Evolutionary conservation across 2,329 filamentous ascomycete species (phyloP).

Genomic region (Gremmenia infestans): DNA sequence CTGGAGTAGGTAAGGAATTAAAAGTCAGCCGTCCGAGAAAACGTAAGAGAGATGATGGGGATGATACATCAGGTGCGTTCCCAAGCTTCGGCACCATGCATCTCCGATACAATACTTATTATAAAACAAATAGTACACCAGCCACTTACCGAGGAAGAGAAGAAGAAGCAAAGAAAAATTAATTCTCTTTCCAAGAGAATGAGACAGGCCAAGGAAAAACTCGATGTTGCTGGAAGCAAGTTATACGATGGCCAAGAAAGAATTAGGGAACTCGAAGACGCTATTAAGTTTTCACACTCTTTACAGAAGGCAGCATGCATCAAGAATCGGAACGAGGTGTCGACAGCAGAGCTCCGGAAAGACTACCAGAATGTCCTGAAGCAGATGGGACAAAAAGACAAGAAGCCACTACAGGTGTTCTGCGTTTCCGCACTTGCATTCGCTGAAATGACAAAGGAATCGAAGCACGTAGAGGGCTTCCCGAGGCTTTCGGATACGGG

Average conservation of each 20-base stretch:
- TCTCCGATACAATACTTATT: not conserved
- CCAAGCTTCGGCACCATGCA: not conserved
- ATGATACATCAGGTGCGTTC: not conserved
- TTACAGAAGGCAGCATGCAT: slow-evolving; percentile 7
- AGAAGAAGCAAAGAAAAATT: not conserved
- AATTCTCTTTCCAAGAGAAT: not conserved
- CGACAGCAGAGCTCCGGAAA: not conserved
- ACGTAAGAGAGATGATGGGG: not conserved
- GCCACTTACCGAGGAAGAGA: not conserved
- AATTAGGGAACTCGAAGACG: not conserved
- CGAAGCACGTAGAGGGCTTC: slow-evolving; percentile 7
- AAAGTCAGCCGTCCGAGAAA: not conserved
- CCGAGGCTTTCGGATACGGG: slow-evolving; percentile 8
- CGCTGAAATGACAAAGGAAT: not conserved
- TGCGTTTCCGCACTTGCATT: slow-evolving; percentile 14
- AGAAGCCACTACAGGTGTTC: slow-evolving; percentile 7
- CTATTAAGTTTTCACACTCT: not conserved
- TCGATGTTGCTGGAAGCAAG: not conserved
- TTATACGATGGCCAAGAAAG: not conserved
- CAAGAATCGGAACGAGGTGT: slow-evolving; percentile 7
- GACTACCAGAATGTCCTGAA: slow-evolving; percentile 8
- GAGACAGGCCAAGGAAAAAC: not conserved
- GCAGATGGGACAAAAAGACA: slow-evolving; percentile 3
- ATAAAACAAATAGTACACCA: not conserved
- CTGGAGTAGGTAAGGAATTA: not conserved